A percentile compares a stretch with the other conserved stretches of the same genome.
Conservation (phyloP, 768 basidiomycete species). For the Lactarius quietus region DNA sequence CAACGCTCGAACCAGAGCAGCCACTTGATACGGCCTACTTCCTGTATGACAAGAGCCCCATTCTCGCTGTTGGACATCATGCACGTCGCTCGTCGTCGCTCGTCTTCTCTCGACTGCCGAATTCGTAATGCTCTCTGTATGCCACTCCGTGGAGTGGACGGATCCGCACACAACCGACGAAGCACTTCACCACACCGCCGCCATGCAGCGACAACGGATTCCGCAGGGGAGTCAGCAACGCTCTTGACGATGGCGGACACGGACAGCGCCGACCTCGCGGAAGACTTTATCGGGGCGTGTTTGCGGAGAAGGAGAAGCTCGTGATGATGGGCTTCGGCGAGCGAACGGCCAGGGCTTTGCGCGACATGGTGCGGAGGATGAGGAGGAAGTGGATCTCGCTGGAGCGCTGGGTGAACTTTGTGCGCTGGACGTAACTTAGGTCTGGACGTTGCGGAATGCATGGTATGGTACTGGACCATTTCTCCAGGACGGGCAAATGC, state of each 20-base stretch:
- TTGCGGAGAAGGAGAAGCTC: neutral
- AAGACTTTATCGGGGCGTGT: slow-evolving; percentile 3
- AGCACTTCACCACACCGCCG: slow-evolving; percentile 23
- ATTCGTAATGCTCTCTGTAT: slow-evolving; percentile 17
- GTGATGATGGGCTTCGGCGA: neutral
- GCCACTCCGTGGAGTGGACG: slow-evolving; percentile 17
- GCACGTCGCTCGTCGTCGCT: slow-evolving; percentile 1
- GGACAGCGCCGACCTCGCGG: slow-evolving; percentile 13
- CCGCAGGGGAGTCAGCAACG: slow-evolving; percentile 18
- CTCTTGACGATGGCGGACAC: slow-evolving; percentile 22
- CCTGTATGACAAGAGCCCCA: neutral
- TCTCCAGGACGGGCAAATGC: no score
- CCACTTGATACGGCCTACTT: slow-evolving; percentile 12
- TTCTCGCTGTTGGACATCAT: slow-evolving; percentile 16
- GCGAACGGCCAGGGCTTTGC: slow-evolving; percentile 2
- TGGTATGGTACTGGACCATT: no score
- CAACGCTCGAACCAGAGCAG: neutral
- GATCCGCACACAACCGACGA: slow-evolving; percentile 14
- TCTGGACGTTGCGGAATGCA: no score
- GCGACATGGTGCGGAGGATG: slow-evolving; percentile 6
- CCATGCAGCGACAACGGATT: slow-evolving; percentile 22
- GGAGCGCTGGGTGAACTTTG: slow-evolving; percentile 19
- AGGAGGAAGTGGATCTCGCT: neutral
- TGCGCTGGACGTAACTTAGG: no score
- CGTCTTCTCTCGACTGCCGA: no score